These are phyloP conservation scores for Schizophyllum amplum DNA, from an alignment of 1,284 basidiomycete genomes.

Conservation along the genomic window DNA sequence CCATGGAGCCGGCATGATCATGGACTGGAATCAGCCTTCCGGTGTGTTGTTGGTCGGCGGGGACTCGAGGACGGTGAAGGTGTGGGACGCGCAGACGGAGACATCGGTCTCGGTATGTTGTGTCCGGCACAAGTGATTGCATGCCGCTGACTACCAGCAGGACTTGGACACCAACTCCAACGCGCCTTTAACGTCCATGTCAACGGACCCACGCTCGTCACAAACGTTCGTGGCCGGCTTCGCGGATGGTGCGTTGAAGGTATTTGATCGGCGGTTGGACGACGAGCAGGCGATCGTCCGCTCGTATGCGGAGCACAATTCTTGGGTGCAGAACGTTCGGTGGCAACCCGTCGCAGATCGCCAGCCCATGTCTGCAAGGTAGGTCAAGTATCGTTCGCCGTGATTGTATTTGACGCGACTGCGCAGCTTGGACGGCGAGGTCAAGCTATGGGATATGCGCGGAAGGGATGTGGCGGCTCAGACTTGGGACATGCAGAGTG, in stretches of 20 bases:
- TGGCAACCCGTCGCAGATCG: conserved; percentile 71
- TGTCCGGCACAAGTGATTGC: neutral
- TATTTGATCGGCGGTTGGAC: conserved; percentile 88
- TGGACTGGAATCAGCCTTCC: conserved; percentile 90
- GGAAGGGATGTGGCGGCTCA: conserved; percentile 54
- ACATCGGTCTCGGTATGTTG: conserved; percentile 65
- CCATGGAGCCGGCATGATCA: conserved; percentile 77
- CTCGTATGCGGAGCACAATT: conserved; percentile 75
- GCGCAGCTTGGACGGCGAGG: conserved; percentile 79
- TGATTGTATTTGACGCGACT: conserved; percentile 2
- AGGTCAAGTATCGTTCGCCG: conserved; percentile 14
- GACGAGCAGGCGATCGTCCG: conserved; percentile 77
- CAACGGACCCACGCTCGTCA: conserved; percentile 71
- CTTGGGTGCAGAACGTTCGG: conserved; percentile 89
- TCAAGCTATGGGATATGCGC: conserved; percentile 90
- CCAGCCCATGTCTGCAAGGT: conserved; percentile 90
- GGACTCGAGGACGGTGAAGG: conserved; percentile 81
- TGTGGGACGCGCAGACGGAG: conserved; percentile 96
- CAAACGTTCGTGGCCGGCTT: conserved; percentile 88
- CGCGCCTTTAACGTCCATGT: conserved; percentile 82
- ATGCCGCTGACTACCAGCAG: conserved; percentile 28
- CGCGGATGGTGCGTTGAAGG: conserved; percentile 84
- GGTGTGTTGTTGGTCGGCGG: conserved; percentile 87
- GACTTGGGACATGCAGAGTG: conserved; percentile 60
- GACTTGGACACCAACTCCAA: conserved; percentile 87